These are phyloP conservation scores for Trichoderma gamsii DNA, from an alignment of 495 filamentous ascomycete species.

Conservation along the genomic window DNA sequence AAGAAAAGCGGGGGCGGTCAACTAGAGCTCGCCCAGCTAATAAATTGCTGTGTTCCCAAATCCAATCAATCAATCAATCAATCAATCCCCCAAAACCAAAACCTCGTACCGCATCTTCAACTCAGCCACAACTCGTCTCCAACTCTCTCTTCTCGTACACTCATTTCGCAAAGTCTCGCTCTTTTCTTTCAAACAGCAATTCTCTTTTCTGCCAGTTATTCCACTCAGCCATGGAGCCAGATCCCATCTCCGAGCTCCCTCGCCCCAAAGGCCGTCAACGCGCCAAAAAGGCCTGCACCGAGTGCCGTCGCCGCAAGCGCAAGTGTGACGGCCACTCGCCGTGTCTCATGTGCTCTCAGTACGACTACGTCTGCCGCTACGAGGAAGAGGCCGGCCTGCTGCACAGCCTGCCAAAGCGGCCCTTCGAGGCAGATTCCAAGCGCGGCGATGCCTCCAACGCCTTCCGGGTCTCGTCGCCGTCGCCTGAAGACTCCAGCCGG, in stretches of 20 bases:
- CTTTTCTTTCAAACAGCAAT: too few relatives aligned
- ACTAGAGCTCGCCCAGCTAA: too few relatives aligned
- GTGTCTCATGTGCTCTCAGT: conserved; percentile 9
- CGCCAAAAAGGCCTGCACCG: conserved; percentile 1
- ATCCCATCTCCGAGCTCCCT: neutral
- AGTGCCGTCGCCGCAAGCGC: conserved; percentile 13
- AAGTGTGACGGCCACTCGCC: conserved; percentile 12
- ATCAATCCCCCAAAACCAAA: too few relatives aligned
- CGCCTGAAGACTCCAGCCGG: neutral
- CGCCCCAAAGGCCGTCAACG: neutral
- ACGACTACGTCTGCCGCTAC: conserved; percentile 1
- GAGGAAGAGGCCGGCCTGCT: neutral
- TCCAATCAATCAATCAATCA: too few relatives aligned
- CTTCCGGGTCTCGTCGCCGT: neutral
- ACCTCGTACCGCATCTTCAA: too few relatives aligned
- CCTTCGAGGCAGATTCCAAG: neutral
- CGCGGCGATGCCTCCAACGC: neutral
- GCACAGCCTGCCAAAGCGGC: neutral
- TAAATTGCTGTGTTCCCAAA: too few relatives aligned
- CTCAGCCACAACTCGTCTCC: too few relatives aligned
- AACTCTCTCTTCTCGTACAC: too few relatives aligned
- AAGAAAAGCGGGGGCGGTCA: too few relatives aligned
- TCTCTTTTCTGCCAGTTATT: too few relatives aligned
- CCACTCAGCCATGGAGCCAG: too few relatives aligned
- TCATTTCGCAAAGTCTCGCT: too few relatives aligned